Conservation (phyloP, 371 early-diverging fungal species). For the Mortierella sp. region DNA sequence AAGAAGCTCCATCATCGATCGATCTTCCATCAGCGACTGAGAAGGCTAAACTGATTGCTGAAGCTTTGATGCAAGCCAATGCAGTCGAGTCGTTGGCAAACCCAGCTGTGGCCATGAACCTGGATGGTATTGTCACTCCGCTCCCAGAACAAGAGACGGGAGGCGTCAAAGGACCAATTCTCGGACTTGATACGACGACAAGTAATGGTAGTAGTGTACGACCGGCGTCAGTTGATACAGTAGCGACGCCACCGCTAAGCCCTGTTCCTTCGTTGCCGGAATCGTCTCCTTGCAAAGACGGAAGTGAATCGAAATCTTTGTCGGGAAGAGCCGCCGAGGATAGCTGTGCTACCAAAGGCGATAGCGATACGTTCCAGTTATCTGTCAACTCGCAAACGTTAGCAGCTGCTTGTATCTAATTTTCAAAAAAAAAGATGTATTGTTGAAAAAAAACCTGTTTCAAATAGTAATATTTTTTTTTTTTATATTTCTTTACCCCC, state of each 20-base stretch:
- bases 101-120: slow-evolving; percentile 15
- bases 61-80: slow-evolving; percentile 13
- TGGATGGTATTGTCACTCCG: slow-evolving; percentile 19
- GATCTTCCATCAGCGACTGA: slow-evolving; percentile 14
- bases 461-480: too few species aligned
- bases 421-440: neutral
- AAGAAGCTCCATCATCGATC: slow-evolving; percentile 9
- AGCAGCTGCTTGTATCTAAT: slow-evolving; percentile 1
- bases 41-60: slow-evolving; percentile 16
- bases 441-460: too few species aligned
- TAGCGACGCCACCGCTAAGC: slow-evolving; percentile 22
- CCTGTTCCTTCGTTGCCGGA: slow-evolving; percentile 1
- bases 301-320: too few species aligned
- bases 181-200: neutral
- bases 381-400: neutral
- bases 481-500: too few species aligned
- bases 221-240: slow-evolving; percentile 4
- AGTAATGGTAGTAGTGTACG: neutral
- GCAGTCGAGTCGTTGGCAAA: slow-evolving; percentile 2
- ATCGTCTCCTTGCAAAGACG: neutral
- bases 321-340: neutral
- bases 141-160: slow-evolving; percentile 14
- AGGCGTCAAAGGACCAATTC: slow-evolving; percentile 3
- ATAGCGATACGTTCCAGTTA: neutral
- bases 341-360: neutral